These are phyloP conservation scores for Epichloe sp. DNA, from an alignment of 2,329 filamentous ascomycete species.

Conservation along the genomic window DNA sequence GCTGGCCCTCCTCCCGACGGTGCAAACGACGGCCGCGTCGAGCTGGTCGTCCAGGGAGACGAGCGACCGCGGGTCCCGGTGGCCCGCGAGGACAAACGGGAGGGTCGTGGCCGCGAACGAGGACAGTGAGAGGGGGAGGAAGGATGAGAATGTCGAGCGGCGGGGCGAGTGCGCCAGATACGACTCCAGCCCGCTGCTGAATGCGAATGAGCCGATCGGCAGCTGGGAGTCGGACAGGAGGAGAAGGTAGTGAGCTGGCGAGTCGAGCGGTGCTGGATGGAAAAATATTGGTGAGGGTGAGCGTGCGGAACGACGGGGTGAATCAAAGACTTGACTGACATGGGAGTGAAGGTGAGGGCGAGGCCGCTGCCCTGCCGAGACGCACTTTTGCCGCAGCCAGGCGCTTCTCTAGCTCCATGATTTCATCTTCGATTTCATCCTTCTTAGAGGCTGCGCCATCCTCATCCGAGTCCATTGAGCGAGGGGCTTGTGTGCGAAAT, in stretches of 20 bases:
- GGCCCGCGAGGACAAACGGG: constrained; percentile 59
- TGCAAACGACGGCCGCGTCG: constrained; percentile 64
- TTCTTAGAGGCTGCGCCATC: constrained; percentile 11
- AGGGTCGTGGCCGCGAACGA: constrained; percentile 61
- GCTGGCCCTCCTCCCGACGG: constrained; percentile 65
- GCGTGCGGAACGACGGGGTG: not conserved
- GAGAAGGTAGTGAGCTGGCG: constrained; percentile 50
- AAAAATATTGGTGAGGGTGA: not conserved
- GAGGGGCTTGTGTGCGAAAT: not conserved
- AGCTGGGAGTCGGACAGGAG: constrained; percentile 71
- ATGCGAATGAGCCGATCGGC: constrained; percentile 76
- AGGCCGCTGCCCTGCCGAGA: constrained; percentile 14
- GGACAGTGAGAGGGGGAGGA: constrained; percentile 57
- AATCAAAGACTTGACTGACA: not conserved
- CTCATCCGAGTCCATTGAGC: constrained; percentile 16
- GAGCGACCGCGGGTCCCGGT: constrained; percentile 40
- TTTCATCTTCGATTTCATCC: constrained; percentile 35
- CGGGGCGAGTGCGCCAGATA: constrained; percentile 55
- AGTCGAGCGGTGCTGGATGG: constrained; percentile 5
- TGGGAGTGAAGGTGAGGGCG: not conserved
- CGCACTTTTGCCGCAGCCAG: constrained; percentile 33
- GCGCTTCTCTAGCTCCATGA: constrained; percentile 42
- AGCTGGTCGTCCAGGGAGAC: constrained; percentile 56
- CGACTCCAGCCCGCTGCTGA: constrained; percentile 71
- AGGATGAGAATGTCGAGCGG: constrained; percentile 40